Base-by-base conservation (phyloP, 2,329 filamentous ascomycete species). In the Ophiostoma australiae region DNA sequence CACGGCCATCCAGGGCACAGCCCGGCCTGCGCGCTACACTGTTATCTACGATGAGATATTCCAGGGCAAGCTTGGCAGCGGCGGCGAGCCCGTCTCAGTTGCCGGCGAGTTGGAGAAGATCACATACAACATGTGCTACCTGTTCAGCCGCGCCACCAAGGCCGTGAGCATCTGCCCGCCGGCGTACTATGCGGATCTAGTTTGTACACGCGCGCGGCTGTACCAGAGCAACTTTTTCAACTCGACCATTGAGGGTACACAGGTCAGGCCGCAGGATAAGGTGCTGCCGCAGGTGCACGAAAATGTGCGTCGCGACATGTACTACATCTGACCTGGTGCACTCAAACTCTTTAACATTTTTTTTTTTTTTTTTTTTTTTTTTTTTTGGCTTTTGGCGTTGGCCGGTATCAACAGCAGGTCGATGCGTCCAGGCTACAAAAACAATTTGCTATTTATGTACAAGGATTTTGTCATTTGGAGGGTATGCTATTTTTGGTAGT, bases 131-230 rank as follows among this genome's bases (percentile, higher is more conserved):
- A 83, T 97, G 77, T 95, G 92, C 79, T 94, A 97, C 78, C 82
- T 92, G 0, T 97, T 91, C 76, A 92, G 91, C 11, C 88, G 94
- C 3, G 92, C 93, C 0, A 95, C 92, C n/a, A 94, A 93, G 78
- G 90, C 93, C 0, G 92, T 97, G 67, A 93, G 90, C 76, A 88
- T 97, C 75, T 95, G 91, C 75, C 92, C 94, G 0, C 92, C 93
- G 0, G 93, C 93, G 0, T 97, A 97, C 82, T 97, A 97, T 76
- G 93, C 94, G 0, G 93, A 97, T 78, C 83, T 97, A 37, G 86
- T 94, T 1, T 95, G 92, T 77, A 91, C 92, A 73, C 85, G 93
- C 3, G 90, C 91, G 0, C 84, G 93, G 0, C 85, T 85, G 17
- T 94, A 96, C 77, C 83, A 94, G 1, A 85, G 86, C 33, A 84